Percentiles rank a stretch among this genome's conserved stretches.
These are phyloP conservation scores for Tylopilus intermedius DNA, from an alignment of 768 basidiomycete genomes.

Conservation along the genomic window DNA sequence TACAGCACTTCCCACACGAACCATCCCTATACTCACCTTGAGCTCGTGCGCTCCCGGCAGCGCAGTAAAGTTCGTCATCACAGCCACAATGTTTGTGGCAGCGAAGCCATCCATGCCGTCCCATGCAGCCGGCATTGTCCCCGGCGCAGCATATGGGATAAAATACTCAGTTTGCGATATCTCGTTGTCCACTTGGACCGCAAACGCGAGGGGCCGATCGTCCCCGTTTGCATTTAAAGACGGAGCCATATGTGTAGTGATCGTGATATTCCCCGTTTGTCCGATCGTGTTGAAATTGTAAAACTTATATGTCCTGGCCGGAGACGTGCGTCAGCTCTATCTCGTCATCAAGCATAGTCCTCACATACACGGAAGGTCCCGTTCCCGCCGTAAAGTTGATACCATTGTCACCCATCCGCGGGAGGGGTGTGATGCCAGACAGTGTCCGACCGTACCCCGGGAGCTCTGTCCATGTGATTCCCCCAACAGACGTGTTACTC, in stretches of 20 bases:
- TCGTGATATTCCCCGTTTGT: neutral
- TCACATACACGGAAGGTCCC: slow-evolving; percentile 27
- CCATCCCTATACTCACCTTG: neutral
- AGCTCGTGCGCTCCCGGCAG: neutral
- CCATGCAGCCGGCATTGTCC: too few relatives aligned
- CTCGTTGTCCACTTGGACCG: neutral
- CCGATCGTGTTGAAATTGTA: slow-evolving; percentile 4
- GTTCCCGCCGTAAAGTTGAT: slow-evolving; percentile 40
- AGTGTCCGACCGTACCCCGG: slow-evolving; percentile 32
- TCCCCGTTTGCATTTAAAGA: too few relatives aligned
- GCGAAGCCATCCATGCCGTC: too few relatives aligned
- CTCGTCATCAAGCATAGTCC: neutral
- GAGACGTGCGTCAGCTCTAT: neutral
- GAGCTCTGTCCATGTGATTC: slow-evolving; percentile 46
- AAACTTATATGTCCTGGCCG: slow-evolving; percentile 33
- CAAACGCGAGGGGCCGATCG: neutral
- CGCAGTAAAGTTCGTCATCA: neutral
- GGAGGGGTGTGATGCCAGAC: slow-evolving; percentile 52
- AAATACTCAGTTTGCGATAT: too few relatives aligned
- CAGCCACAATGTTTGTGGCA: neutral
- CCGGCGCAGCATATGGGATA: too few relatives aligned
- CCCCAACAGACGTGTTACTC: slow-evolving; percentile 41
- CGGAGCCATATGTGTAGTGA: neutral
- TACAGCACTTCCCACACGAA: too few relatives aligned
- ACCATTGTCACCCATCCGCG: too few relatives aligned